Conservation (phyloP, 805 yeast genomes). For the Torulaspora indica region DNA sequence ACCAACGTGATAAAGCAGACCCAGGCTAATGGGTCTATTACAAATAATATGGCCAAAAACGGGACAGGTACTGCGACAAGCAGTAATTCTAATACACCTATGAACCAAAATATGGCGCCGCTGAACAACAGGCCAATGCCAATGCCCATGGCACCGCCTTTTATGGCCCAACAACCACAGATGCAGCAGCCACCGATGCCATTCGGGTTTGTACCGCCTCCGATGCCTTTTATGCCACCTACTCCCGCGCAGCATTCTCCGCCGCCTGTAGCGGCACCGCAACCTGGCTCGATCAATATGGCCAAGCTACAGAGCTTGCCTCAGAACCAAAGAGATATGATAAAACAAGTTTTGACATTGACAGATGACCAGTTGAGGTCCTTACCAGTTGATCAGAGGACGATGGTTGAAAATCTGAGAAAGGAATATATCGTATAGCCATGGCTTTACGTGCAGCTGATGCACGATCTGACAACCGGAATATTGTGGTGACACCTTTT, state of each 20-base stretch:
- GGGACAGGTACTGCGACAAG: slow-evolving; percentile 9
- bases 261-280: slow-evolving; percentile 14
- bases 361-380: slow-evolving; percentile 41
- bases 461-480: not conserved
- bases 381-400: slow-evolving; percentile 44
- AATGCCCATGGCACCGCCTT: slow-evolving; percentile 15
- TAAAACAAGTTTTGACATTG: slow-evolving; percentile 46
- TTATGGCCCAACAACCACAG: slow-evolving; percentile 16
- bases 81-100: slow-evolving; percentile 14
- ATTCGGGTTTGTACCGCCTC: slow-evolving; percentile 17
- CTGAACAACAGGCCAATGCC: slow-evolving; percentile 15
- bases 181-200: slow-evolving; percentile 18
- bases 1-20: slow-evolving; percentile 42
- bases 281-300: slow-evolving; percentile 44
- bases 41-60: slow-evolving; percentile 18
- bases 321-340: slow-evolving; percentile 53
- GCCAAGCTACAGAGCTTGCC: slow-evolving; percentile 49
- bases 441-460: too few relatives aligned
- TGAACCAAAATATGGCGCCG: slow-evolving; percentile 10
- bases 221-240: slow-evolving; percentile 19
- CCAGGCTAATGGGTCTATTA: slow-evolving; percentile 16
- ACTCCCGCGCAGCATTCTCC: slow-evolving; percentile 10
- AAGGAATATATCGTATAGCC: slow-evolving; percentile 43
- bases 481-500: not conserved
- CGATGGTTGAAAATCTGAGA: slow-evolving; percentile 52